Conservation (phyloP, 75 land plant genomes). For the Cunninghamia lanceolata region DNA sequence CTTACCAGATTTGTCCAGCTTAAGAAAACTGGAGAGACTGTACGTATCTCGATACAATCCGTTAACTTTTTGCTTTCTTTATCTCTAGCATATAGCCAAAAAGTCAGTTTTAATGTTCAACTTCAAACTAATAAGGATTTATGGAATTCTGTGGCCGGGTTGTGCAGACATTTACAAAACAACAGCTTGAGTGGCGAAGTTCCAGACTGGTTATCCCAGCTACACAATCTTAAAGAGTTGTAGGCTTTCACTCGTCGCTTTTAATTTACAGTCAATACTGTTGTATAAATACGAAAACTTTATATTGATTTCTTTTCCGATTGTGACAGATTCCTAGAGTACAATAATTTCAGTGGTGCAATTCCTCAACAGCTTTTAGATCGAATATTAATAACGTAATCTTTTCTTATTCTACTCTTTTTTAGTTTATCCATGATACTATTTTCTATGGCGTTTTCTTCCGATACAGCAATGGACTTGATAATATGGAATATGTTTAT, state of each 20-base stretch:
- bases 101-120: too few relatives aligned
- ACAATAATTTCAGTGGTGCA: not conserved
- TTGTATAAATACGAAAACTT: not conserved
- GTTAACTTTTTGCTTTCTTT: not conserved
- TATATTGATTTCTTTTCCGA: not conserved
- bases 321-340: not conserved
- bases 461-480: too few relatives aligned
- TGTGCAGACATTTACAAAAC: conserved; percentile 6
- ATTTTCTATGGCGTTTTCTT: not conserved
- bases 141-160: not conserved
- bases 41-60: not conserved
- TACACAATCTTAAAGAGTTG: not conserved
- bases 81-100: too few relatives aligned
- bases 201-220: not conserved
- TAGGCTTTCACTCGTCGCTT: not conserved
- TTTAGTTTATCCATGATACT: not conserved
- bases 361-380: not conserved
- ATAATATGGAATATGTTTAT: not conserved
- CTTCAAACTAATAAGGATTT: not conserved
- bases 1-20: not conserved
- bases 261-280: not conserved
- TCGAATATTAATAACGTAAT: not conserved
- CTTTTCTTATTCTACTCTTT: not conserved
- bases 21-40: not conserved
- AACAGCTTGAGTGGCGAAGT: not conserved